Base-by-base conservation (phyloP, 75 land plant species). In the Pseudotsuga menziesii region DNA sequence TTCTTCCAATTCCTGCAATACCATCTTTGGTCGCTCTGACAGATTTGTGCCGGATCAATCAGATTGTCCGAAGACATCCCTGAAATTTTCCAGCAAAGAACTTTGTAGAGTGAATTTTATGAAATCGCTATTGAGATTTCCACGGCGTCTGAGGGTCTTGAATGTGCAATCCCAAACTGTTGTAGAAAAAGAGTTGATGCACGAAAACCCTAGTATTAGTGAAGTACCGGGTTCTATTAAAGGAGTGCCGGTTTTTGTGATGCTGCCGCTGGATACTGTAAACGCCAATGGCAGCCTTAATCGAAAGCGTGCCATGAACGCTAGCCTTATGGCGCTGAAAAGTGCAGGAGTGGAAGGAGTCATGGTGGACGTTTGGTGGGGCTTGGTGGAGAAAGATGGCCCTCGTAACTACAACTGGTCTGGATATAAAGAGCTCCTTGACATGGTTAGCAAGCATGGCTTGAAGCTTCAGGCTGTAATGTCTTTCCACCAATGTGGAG, bases 301-400 rank as follows among this genome's bases (percentile, higher is more conserved):
- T 26, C 58, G 90, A 83, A 80, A 35, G 82, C 89, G 87, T 78
- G 94, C 97, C 70, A 88, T 94, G 92, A 82, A 84, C 63, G 90
- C 87, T 71, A 89, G 92, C 48, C 41, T 94, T 39, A 83, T 74
- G 82, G 97, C 94, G 77, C 74, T 94, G 74, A 89, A 89, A 85
- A 91, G 92, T 79, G 94, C 97, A 26, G 94, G 97, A 1, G 97
- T 91, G 75, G 91, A 89, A 55, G 97, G 97, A 72, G 77, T 94
- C 20, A 94, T 94, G 97, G 83, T 94, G 86, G 94, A 94, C 67
- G 94, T 94, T 59, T 94, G 97, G 96, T 94, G 97, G 97, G 97
- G 97, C 12, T 56, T 91, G 78, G 97, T 94, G 72, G 97, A 94
- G 88, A 83, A 78, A 62, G 94, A 94, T 56, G 60, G 73, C 15